Conservation (phyloP, 805 yeast genomes). For the Cyberlindnera nakhonratchasimensis region DNA sequence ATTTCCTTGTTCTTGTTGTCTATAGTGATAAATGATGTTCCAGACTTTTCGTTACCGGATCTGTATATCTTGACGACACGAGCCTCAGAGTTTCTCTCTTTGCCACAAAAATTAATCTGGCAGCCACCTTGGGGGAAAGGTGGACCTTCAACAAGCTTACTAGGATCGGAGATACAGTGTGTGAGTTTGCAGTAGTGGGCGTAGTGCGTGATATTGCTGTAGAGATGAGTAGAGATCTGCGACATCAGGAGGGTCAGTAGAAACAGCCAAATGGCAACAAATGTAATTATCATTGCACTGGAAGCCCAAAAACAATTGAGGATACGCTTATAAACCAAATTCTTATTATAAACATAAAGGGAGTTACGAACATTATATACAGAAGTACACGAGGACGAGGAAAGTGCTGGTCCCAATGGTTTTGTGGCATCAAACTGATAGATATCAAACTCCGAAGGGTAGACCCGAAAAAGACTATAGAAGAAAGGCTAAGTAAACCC, state of each 20-base stretch:
- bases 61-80: conserved; percentile 18
- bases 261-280: neutral
- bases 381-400: too few relatives aligned
- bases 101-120: conserved; percentile 17
- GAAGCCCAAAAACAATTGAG: too few relatives aligned
- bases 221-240: conserved; percentile 10
- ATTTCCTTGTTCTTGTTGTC: conserved; percentile 45
- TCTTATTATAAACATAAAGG: too few relatives aligned
- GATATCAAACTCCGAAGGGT: too few relatives aligned
- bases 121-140: conserved; percentile 22
- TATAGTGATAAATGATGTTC: conserved; percentile 55
- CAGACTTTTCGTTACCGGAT: conserved; percentile 27
- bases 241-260: neutral
- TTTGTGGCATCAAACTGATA: too few relatives aligned
- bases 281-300: neutral
- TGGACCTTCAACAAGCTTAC: conserved; percentile 12
- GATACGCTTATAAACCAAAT: too few relatives aligned
- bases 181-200: conserved; percentile 22
- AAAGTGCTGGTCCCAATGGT: too few relatives aligned
- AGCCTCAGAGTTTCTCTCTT: conserved; percentile 7
- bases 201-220: conserved; percentile 20
- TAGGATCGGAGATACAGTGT: conserved; percentile 20
- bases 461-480: neutral
- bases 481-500: neutral
- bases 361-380: too few relatives aligned